These are phyloP conservation scores for Aspergillus taichungensis DNA, from an alignment of 495 filamentous ascomycete species.

Conservation along the genomic window DNA sequence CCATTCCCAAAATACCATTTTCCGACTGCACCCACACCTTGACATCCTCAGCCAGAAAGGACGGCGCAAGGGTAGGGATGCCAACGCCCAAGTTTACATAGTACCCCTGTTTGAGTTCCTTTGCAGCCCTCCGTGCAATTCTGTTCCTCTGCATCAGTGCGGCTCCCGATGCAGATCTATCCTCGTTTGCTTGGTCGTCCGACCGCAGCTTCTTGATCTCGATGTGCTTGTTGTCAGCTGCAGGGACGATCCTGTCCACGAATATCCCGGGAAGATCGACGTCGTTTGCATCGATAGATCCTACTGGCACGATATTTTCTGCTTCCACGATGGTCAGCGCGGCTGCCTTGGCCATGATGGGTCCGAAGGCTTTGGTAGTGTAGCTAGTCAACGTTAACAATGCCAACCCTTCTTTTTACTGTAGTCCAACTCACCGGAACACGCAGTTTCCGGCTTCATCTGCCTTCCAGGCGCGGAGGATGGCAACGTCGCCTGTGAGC, in stretches of 20 bases:
- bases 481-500: constrained; percentile 79
- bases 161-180: constrained; percentile 48
- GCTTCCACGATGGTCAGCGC: constrained; percentile 86
- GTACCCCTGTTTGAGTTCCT: constrained; percentile 90
- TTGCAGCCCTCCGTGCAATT: constrained; percentile 76
- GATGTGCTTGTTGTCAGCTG: constrained; percentile 65
- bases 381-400: constrained; percentile 20
- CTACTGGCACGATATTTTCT: constrained; percentile 79
- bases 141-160: constrained; percentile 63
- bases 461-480: constrained; percentile 79
- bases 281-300: constrained; percentile 68
- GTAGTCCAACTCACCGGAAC: constrained; percentile 55
- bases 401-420: constrained; percentile 1
- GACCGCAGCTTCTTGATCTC: constrained; percentile 71
- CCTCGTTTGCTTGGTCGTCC: constrained; percentile 38
- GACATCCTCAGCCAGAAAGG: constrained; percentile 65
- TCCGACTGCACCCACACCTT: constrained; percentile 85
- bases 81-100: constrained; percentile 88
- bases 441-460: constrained; percentile 84
- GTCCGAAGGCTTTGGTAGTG: constrained; percentile 59
- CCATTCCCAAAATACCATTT: constrained; percentile 82
- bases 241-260: constrained; percentile 74
- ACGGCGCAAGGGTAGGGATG: constrained; percentile 83
- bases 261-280: constrained; percentile 87
- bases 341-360: constrained; percentile 82